Conservation (phyloP, 805 yeast species). For the Lachancea dasiensis region DNA sequence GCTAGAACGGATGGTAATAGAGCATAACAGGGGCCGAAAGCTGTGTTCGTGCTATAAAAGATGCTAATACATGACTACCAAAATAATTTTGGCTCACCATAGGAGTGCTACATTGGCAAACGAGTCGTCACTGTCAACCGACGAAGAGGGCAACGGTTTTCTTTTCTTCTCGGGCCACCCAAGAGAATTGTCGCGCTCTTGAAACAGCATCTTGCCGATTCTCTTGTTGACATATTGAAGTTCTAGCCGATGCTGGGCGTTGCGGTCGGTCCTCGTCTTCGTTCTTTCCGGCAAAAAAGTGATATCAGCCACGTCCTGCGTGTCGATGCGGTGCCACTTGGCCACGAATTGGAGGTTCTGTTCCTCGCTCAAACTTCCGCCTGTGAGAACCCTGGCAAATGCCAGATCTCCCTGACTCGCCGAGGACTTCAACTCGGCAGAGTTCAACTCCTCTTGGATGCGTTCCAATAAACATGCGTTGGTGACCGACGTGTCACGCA, state of each 20-base stretch:
- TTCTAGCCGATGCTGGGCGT: constrained; percentile 15
- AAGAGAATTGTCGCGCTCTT: constrained; percentile 17
- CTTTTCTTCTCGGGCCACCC: constrained; percentile 22
- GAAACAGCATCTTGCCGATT: constrained; percentile 20
- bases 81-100: no score
- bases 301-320: constrained; percentile 19
- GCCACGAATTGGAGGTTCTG: constrained; percentile 12
- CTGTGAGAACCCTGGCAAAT: constrained; percentile 3
- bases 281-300: constrained; percentile 6
- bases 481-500: not conserved
- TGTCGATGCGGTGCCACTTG: constrained; percentile 20
- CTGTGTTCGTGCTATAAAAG: no score
- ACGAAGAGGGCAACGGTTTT: not conserved
- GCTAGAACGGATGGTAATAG: no score
- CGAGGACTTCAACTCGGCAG: not conserved
- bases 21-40: no score
- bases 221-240: constrained; percentile 20
- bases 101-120: constrained; percentile 19
- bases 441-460: constrained; percentile 1
- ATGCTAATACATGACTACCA: no score
- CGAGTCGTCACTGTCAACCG: constrained; percentile 4
- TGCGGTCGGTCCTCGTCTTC: constrained; percentile 3
- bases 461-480: constrained; percentile 4
- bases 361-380: constrained; percentile 2
- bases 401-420: constrained; percentile 4